A percentile compares a stretch with the other conserved stretches of the same genome.
Conservation (phyloP, 2,329 filamentous ascomycete genomes). For the Talaromyces islandicus region DNA sequence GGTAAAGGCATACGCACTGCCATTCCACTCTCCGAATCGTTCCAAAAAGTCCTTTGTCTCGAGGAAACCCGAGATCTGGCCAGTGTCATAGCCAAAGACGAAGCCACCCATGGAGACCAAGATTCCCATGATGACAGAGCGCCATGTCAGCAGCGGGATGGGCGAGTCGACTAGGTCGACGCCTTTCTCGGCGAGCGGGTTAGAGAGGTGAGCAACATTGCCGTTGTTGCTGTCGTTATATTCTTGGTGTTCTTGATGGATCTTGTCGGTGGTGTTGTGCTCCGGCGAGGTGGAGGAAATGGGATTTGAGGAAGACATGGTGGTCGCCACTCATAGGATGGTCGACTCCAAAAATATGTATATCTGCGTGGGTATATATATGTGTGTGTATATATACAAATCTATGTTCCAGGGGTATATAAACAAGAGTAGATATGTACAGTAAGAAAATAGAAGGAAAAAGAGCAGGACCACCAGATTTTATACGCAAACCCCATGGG, state of each 20-base stretch:
- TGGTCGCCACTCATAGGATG: not conserved
- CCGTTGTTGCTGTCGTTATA: not conserved
- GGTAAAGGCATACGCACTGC: conserved; percentile 28
- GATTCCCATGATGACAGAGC: conserved; percentile 36
- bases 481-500: not conserved
- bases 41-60: conserved; percentile 36
- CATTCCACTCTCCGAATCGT: conserved; percentile 28
- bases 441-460: not conserved
- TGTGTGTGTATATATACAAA: too few species aligned
- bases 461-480: not conserved
- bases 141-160: conserved; percentile 30
- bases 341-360: not conserved
- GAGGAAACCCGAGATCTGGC: conserved; percentile 40
- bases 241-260: not conserved
- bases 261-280: conserved; percentile 1
- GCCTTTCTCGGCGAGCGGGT: conserved; percentile 7
- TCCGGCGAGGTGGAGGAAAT: not conserved
- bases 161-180: conserved; percentile 21
- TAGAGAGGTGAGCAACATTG: not conserved
- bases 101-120: conserved; percentile 44
- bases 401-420: too few species aligned
- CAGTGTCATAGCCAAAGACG: conserved; percentile 38
- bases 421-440: too few species aligned
- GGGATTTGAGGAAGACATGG: not conserved
- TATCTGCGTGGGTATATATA: too few species aligned